A percentile compares a stretch with the other conserved stretches of the same genome.
Evolutionary conservation across 257 asterid species (phyloP).

Genomic region (Eustoma russellianum): DNA sequence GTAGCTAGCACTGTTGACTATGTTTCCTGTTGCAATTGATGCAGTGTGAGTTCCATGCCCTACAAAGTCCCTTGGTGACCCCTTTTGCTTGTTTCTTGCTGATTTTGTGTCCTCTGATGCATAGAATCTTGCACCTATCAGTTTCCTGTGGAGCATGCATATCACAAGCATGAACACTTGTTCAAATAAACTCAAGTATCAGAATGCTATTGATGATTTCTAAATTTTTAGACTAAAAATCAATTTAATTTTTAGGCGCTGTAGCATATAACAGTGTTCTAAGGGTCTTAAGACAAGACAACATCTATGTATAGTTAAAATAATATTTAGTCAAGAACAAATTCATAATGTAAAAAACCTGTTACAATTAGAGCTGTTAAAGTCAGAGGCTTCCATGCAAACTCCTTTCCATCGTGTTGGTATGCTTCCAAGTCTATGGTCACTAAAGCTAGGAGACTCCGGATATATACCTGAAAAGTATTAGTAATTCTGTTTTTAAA

Average conservation of each 20-base stretch:
- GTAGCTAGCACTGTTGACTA: conserved; percentile 53
- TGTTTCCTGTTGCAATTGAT: conserved; percentile 64
- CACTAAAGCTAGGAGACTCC: conserved; percentile 66
- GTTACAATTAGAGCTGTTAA: conserved; percentile 51
- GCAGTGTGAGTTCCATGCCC: conserved; percentile 91
- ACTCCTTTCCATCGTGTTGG: conserved; percentile 83
- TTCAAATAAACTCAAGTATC: too few relatives aligned
- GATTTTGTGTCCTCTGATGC: conserved; percentile 5
- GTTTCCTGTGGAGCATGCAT: conserved; percentile 29
- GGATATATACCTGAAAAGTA: conserved; percentile 70
- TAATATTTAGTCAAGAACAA: too few relatives aligned
- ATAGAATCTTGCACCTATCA: conserved; percentile 78
- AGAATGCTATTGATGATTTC: too few relatives aligned
- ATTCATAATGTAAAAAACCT: conserved; percentile 25
- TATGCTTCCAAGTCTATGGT: conserved; percentile 37
- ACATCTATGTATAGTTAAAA: too few relatives aligned
- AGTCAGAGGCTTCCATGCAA: conserved; percentile 62
- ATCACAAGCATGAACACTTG: too few relatives aligned
- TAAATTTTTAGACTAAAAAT: too few relatives aligned
- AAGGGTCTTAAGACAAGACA: too few relatives aligned
- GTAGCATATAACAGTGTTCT: too few relatives aligned
- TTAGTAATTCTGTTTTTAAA: too few relatives aligned
- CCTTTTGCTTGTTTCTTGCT: neutral
- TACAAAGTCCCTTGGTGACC: conserved; percentile 40
- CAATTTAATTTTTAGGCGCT: too few relatives aligned